phyloP scores from a whole-genome alignment of 139 green algal genomes.

The Trebouxia sp. region DNA sequence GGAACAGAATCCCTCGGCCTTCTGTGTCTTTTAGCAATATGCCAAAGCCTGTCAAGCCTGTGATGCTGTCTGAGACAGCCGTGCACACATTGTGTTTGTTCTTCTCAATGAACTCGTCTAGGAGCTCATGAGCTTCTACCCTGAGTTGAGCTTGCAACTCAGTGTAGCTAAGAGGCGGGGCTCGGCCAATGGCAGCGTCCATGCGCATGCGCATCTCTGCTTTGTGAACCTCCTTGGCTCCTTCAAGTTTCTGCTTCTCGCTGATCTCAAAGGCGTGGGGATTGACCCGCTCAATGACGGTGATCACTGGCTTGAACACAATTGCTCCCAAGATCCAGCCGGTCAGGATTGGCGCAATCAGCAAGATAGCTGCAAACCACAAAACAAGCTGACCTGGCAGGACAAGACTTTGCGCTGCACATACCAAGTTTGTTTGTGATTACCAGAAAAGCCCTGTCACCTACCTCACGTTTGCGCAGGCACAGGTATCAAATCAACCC shows the following conservation, averaged over 20 bases:
- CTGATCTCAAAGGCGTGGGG: constrained; percentile 71
- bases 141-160: constrained; percentile 23
- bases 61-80: constrained; percentile 66
- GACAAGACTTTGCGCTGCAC: too few relatives aligned
- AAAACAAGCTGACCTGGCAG: too few relatives aligned
- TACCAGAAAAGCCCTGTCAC: too few relatives aligned
- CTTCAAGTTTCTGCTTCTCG: constrained; percentile 74
- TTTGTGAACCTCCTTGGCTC: constrained; percentile 65
- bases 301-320: constrained; percentile 73
- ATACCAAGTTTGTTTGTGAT: too few relatives aligned
- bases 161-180: constrained; percentile 47
- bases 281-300: constrained; percentile 59
- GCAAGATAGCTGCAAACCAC: constrained; percentile 41
- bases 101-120: constrained; percentile 37
- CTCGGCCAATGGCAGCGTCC: constrained; percentile 75
- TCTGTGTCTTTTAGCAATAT: constrained; percentile 53
- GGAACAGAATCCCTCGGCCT: constrained; percentile 48
- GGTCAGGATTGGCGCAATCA: constrained; percentile 66
- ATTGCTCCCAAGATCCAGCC: constrained; percentile 64
- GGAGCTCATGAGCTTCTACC: constrained; percentile 30
- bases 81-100: constrained; percentile 49
- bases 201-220: constrained; percentile 84
- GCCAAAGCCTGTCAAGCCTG: constrained; percentile 55
- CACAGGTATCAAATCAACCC: too few relatives aligned
- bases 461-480: too few relatives aligned